These are phyloP conservation scores for Ceratobasidium theobromae DNA, from an alignment of 1,284 basidiomycete species.

Conservation along the genomic window DNA sequence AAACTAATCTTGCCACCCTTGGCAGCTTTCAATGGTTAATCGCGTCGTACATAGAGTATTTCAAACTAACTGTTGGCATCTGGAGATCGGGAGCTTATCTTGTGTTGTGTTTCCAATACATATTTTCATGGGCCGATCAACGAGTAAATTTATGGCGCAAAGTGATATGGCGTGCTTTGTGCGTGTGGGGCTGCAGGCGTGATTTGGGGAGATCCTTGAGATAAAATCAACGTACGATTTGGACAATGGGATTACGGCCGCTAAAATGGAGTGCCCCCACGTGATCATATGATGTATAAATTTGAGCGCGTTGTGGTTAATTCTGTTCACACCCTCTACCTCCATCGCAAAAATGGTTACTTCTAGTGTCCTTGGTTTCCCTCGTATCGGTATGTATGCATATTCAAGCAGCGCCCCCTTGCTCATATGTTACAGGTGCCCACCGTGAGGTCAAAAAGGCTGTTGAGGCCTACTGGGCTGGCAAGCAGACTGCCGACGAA, in stretches of 20 bases:
- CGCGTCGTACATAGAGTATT: slow-evolving; percentile 14
- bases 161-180: slow-evolving; percentile 25
- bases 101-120: not conserved
- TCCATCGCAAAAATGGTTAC: slow-evolving; percentile 41
- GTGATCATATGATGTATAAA: slow-evolving; percentile 18
- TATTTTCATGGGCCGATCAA: not conserved
- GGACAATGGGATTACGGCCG: slow-evolving; percentile 25
- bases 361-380: slow-evolving; percentile 94
- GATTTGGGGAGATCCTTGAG: slow-evolving; percentile 11
- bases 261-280: slow-evolving; percentile 16
- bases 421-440: slow-evolving; percentile 57
- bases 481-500: slow-evolving; percentile 87
- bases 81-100: not conserved
- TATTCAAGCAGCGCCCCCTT: not conserved
- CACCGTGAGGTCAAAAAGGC: slow-evolving; percentile 99
- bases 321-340: slow-evolving; percentile 34
- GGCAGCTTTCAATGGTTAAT: slow-evolving; percentile 29
- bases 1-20: not conserved
- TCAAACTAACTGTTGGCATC: not conserved
- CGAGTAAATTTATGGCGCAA: not conserved
- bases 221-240: slow-evolving; percentile 24
- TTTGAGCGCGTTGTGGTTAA: not conserved
- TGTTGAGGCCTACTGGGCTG: slow-evolving; percentile 97
- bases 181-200: not conserved
- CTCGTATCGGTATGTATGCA: slow-evolving; percentile 81